These are phyloP conservation scores for Pachysandra terminalis DNA, from an alignment of 164 flowering plant species.

Conservation along the genomic window DNA sequence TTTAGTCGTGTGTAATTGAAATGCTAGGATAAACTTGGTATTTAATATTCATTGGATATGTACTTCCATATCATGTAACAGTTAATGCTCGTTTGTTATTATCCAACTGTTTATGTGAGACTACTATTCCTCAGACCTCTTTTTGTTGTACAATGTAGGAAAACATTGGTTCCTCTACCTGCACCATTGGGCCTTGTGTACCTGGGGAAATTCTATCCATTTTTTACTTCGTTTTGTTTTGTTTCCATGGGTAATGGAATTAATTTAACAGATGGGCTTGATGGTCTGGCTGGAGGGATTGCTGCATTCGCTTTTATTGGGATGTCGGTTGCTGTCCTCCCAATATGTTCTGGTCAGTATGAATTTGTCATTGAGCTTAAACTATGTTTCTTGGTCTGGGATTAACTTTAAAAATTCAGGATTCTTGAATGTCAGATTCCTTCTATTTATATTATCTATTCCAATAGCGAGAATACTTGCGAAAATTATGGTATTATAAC, in stretches of 20 bases:
- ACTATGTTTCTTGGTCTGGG: too few relatives aligned
- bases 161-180: conserved; percentile 82
- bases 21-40: too few relatives aligned
- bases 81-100: background rate
- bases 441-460: background rate
- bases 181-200: conserved; percentile 73
- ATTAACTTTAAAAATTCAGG: background rate
- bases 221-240: conserved; percentile 67
- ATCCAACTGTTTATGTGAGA: background rate
- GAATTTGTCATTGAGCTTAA: background rate
- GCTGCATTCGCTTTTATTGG: conserved; percentile 84
- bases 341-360: conserved; percentile 76
- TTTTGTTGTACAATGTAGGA: conserved; percentile 54
- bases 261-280: conserved; percentile 79
- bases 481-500: too few relatives aligned
- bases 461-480: background rate
- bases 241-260: conserved; percentile 82
- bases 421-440: background rate
- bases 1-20: too few relatives aligned
- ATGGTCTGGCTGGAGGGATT: conserved; percentile 90
- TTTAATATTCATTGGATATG: too few relatives aligned
- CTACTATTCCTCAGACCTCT: conserved; percentile 1
- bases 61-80: too few relatives aligned
- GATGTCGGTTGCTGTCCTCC: conserved; percentile 92
- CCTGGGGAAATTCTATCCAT: conserved; percentile 53